A percentile compares a stretch with the other conserved stretches of the same genome.
These are phyloP conservation scores for Hyaloscypha finlandica DNA, from an alignment of 495 filamentous ascomycete species.

Conservation along the genomic window DNA sequence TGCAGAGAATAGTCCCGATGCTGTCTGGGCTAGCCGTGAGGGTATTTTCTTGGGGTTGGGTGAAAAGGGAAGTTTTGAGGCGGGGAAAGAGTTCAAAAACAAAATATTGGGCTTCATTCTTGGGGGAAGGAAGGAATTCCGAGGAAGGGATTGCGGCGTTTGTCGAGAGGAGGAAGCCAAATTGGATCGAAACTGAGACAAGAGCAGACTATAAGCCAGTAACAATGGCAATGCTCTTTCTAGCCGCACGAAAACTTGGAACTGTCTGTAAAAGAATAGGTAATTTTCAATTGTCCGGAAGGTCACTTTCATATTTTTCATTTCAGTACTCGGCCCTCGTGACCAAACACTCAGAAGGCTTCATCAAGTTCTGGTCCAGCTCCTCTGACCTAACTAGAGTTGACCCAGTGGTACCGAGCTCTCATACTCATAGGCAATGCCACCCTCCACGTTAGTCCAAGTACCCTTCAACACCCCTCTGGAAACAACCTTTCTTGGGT, in stretches of 20 bases:
- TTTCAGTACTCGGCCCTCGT: too few species aligned
- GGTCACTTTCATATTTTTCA: too few species aligned
- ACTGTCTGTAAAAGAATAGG: too few species aligned
- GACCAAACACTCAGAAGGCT: too few species aligned
- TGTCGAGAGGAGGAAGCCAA: neutral
- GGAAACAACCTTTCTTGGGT: slow-evolving; percentile 52
- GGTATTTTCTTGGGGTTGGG: neutral
- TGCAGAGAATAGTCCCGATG: slow-evolving; percentile 6
- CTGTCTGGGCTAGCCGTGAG: neutral
- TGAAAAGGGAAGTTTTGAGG: neutral
- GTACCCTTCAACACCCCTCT: neutral
- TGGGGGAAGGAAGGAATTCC: neutral
- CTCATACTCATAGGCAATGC: neutral
- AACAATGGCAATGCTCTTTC: neutral
- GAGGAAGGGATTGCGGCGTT: slow-evolving; percentile 4
- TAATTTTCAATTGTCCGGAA: too few species aligned
- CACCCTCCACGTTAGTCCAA: neutral
- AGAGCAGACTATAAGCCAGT: neutral
- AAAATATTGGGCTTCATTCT: neutral
- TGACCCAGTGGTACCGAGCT: neutral
- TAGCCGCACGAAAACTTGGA: too few species aligned
- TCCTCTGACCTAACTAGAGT: neutral
- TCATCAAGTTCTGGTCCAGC: neutral
- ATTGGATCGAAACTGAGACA: neutral
- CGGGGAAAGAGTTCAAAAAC: neutral